Base-by-base conservation (phyloP, 208 protist genomes). In the Angomonas deanei region DNA sequence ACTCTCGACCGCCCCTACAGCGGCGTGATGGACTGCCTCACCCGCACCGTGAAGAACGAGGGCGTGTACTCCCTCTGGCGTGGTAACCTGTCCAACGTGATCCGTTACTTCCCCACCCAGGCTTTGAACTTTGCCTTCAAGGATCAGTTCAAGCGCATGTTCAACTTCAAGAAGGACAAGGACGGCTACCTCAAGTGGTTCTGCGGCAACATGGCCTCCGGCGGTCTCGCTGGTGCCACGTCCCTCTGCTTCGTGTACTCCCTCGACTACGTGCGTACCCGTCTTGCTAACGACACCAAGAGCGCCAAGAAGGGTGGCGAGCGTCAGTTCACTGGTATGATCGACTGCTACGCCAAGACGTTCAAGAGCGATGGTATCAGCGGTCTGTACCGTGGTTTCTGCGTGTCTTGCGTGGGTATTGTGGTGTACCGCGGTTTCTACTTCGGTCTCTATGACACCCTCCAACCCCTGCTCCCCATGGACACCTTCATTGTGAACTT, bases 81-180 rank as follows among this genome's bases (percentile, higher is more conserved):
- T 69, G 98, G 98, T 59, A 99, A 99, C 92, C 59, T 94, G 23
- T 90, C 96, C 30, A 98, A 99, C 79, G 80, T 98, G 15, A 72
- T 99, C 60, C 93, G 98, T 59, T 99, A 99, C 89, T 98, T 98
- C 88, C 97, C 98, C 54, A 98, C 97, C 34, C 97, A 99, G 86
- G 98, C 97, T 23, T 86, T 99, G 50, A 99, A 98, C 96, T 98
- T 99, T 65, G 93, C 96, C 50, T 99, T 99, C 90, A 99, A 99
- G 86, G 97, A 98, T 60, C 70, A 74, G 55, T 92, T 97, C 83
- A 98, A 98, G 78, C n/a, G n/a, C n/a, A n/a, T n/a, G n/a, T n/a
- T n/a, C n/a, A n/a, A n/a, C 36, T 15, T 42, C 36, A 8, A n/a
- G n/a, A n/a, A n/a, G n/a, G n/a, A n/a, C n/a, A n/a, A n/a, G n/a